Evolutionary conservation across 768 basidiomycete genomes (phyloP).

Genomic region (Aureoboletus auriporus): DNA sequence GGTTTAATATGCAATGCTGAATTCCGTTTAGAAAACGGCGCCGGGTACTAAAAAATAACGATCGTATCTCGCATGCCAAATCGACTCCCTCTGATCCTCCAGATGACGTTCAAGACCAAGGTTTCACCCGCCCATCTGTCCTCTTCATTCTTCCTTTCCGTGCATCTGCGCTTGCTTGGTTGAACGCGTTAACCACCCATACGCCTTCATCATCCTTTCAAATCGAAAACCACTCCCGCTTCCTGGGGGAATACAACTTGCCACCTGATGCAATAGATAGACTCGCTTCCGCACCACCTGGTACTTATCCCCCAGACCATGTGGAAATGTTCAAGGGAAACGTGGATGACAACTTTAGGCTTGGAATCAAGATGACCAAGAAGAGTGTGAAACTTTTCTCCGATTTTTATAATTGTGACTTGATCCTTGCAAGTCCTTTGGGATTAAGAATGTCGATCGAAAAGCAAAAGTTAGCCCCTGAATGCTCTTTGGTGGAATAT

Average conservation of each 20-base stretch:
- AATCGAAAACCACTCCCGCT: conserved; percentile 84
- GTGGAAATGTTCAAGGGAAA: conserved; percentile 96
- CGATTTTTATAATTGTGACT: conserved; percentile 86
- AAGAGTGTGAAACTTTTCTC: conserved; percentile 91
- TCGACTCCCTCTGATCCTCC: conserved; percentile 56
- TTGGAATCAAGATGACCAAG: conserved; percentile 89
- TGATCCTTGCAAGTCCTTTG: conserved; percentile 91
- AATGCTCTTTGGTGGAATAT: neutral
- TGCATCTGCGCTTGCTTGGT: conserved; percentile 79
- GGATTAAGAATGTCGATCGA: conserved; percentile 90
- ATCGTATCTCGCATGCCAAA: conserved; percentile 71
- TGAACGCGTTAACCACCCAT: conserved; percentile 73
- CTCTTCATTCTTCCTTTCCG: conserved; percentile 93
- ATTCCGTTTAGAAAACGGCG: conserved; percentile 71
- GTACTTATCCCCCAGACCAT: conserved; percentile 83
- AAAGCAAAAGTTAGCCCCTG: conserved; percentile 88
- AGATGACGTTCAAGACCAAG: conserved; percentile 89
- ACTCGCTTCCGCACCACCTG: conserved; percentile 65
- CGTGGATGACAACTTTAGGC: conserved; percentile 89
- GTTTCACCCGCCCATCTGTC: conserved; percentile 93
- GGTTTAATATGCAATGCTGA: neutral
- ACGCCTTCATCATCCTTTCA: conserved; percentile 70
- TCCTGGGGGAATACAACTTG: conserved; percentile 76
- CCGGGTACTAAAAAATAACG: conserved; percentile 89
- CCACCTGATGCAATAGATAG: conserved; percentile 81